Evolutionary conservation across 208 protist genomes (phyloP).

Genomic region (Trypanosoma rangeli): DNA sequence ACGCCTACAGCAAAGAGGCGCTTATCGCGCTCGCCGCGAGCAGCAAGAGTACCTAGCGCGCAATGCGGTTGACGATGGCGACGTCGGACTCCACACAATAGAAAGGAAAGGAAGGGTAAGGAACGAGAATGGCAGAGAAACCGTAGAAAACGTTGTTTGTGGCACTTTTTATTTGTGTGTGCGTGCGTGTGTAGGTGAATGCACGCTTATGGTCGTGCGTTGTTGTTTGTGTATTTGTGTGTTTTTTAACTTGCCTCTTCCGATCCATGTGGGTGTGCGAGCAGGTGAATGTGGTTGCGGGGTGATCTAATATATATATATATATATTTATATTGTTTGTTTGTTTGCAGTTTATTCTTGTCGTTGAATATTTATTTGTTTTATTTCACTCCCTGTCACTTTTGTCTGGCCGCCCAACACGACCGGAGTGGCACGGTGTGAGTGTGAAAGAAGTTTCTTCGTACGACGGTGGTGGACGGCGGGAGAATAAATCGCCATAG

Average conservation of each 20-base stretch:
- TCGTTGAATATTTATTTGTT: too few species aligned
- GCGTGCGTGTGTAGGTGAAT: neutral
- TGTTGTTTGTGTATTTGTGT: constrained; percentile 22
- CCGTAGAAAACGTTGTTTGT: neutral
- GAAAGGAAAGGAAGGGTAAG: neutral
- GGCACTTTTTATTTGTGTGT: neutral
- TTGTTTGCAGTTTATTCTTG: too few species aligned
- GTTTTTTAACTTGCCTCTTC: too few species aligned
- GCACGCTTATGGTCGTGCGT: neutral
- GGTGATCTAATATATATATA: too few species aligned
- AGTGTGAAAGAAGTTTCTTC: neutral
- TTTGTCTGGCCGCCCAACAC: neutral
- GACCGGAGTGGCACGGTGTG: neutral
- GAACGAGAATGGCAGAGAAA: neutral
- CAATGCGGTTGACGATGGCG: neutral
- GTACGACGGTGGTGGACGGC: neutral
- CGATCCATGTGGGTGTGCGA: too few species aligned
- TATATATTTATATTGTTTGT: too few species aligned
- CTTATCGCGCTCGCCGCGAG: constrained; percentile 12
- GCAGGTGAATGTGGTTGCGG: too few species aligned
- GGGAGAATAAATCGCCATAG: neutral
- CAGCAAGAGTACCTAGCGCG: neutral
- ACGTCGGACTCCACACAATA: neutral
- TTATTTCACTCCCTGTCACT: too few species aligned
- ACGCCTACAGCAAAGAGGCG: constrained; percentile 42